Percentiles rank a stretch among this genome's conserved stretches.
phyloP scores from a whole-genome alignment of 768 basidiomycete species.

The Leccinum ochraceum region DNA sequence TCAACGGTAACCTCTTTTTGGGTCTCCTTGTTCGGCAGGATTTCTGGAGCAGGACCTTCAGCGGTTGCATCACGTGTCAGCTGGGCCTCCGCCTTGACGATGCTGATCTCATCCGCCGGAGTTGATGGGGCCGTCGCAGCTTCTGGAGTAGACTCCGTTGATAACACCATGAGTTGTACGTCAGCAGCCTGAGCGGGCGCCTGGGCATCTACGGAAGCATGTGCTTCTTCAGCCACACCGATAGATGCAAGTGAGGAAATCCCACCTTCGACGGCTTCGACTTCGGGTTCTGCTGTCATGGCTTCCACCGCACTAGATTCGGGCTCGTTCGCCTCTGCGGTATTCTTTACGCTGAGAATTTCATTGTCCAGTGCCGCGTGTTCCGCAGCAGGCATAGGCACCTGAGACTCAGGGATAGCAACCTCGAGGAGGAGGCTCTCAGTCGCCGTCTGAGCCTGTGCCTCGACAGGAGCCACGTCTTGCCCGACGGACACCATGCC shows the following conservation, averaged over 20 bases:
- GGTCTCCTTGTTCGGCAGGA: neutral
- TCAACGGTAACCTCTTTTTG: conserved; percentile 3
- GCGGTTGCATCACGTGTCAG: neutral
- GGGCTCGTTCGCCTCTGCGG: neutral
- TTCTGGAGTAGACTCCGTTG: conserved; percentile 7
- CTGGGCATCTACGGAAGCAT: conserved; percentile 4
- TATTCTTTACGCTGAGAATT: neutral
- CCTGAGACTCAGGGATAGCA: neutral
- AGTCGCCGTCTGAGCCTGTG: conserved; percentile 4
- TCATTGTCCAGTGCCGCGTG: conserved; percentile 7
- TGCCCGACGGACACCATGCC: neutral
- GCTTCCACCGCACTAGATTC: neutral
- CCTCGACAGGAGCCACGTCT: neutral
- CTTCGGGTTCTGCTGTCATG: neutral
- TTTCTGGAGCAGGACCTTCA: neutral
- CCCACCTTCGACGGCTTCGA: neutral
- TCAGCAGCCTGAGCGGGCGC: conserved; percentile 4
- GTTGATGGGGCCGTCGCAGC: neutral
- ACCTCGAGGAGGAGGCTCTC: conserved; percentile 1
- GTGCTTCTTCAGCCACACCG: neutral
- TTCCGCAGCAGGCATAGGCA: conserved; percentile 2
- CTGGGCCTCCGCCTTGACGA: neutral
- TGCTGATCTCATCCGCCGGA: conserved; percentile 2
- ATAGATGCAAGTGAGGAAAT: neutral
- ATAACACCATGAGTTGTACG: neutral